Evolutionary conservation across 495 filamentous ascomycete species (phyloP).

Genomic region (Xeromyces bisporus): DNA sequence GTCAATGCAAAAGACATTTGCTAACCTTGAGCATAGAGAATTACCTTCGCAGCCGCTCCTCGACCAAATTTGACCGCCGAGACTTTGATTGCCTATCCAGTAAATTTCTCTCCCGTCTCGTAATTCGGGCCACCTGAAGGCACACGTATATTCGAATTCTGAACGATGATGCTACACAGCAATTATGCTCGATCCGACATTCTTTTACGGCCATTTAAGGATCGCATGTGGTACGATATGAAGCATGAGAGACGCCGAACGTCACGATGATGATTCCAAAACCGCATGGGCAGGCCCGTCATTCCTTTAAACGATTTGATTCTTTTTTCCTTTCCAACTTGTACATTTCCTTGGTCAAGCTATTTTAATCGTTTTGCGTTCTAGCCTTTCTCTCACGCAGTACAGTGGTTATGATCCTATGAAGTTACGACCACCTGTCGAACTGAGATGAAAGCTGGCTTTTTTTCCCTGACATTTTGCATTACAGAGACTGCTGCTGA

Average conservation of each 20-base stretch:
- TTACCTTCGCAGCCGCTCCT: constrained; percentile 39
- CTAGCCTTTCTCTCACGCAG: no score
- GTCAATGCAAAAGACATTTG: no score
- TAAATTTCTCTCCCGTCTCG: constrained; percentile 85
- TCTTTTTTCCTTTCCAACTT: constrained; percentile 11
- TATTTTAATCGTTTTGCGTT: no score
- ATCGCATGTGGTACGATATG: not conserved
- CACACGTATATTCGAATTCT: constrained; percentile 13
- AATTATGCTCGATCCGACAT: not conserved
- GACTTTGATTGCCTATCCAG: constrained; percentile 90
- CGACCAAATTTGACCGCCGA: constrained; percentile 64
- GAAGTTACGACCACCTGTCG: no score
- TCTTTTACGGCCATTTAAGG: not conserved
- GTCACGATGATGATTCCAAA: not conserved
- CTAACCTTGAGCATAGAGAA: constrained; percentile 31
- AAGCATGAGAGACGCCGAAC: not conserved
- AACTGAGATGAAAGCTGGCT: no score
- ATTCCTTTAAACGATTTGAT: constrained; percentile 11
- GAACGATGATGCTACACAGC: constrained; percentile 1
- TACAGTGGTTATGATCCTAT: no score
- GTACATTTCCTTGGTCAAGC: constrained; percentile 3
- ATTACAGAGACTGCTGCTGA: no score
- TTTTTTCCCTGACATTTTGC: no score
- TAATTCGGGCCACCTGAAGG: constrained; percentile 74
- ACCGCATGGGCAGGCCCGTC: not conserved